Evolutionary conservation across 257 asterid genomes (phyloP).

Genomic region (Scutellaria galericulata): DNA sequence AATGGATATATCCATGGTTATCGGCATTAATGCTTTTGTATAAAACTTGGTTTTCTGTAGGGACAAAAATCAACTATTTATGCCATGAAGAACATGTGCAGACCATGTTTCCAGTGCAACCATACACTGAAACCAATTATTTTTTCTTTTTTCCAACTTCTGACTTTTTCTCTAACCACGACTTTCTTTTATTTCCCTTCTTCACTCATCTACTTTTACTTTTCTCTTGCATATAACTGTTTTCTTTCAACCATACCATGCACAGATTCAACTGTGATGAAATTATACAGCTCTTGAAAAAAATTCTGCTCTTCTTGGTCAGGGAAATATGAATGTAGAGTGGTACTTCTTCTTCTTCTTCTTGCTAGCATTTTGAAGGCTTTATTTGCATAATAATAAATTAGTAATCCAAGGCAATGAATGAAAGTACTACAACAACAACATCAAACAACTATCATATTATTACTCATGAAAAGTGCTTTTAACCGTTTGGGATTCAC

Average conservation of each 20-base stretch:
- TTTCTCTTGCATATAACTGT: too few species aligned
- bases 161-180: too few species aligned
- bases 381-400: too few species aligned
- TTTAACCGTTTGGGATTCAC: not conserved
- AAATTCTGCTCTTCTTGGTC: too few species aligned
- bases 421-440: not conserved
- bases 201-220: too few species aligned
- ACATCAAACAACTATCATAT: not conserved
- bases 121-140: slow-evolving; percentile 35
- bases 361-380: too few species aligned
- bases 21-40: slow-evolving; percentile 38
- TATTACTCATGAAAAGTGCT: not conserved
- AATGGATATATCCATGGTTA: slow-evolving; percentile 34
- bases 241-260: too few species aligned
- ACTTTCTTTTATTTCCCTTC: not conserved
- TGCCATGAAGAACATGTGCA: slow-evolving; percentile 42
- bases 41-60: slow-evolving; percentile 44
- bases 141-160: not conserved
- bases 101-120: slow-evolving; percentile 45
- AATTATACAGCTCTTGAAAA: too few species aligned
- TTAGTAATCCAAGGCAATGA: too few species aligned
- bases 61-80: slow-evolving; percentile 17
- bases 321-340: too few species aligned
- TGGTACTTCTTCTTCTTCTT: too few species aligned
- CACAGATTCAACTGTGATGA: too few species aligned